Conservation (phyloP, 78 protist genomes). For the Capsaspora owczarzaki region DNA sequence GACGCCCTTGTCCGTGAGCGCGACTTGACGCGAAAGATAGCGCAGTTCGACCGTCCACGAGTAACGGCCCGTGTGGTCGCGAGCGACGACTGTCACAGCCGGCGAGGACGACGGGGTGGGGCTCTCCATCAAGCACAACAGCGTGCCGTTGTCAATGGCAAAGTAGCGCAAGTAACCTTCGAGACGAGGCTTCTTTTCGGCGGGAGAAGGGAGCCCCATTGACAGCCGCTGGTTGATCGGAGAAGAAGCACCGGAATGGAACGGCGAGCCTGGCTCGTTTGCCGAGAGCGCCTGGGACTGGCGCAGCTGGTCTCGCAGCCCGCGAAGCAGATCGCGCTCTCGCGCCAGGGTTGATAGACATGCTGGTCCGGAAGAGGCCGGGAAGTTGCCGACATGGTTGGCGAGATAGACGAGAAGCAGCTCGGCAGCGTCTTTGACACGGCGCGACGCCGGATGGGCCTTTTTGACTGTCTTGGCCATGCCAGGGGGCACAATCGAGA, state of each 20-base stretch:
- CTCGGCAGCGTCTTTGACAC: background rate
- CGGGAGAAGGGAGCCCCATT: too few relatives aligned
- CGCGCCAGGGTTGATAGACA: background rate
- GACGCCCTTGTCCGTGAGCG: too few relatives aligned
- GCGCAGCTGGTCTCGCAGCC: background rate
- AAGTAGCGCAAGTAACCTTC: background rate
- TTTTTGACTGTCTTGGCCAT: background rate
- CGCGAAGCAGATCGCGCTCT: background rate
- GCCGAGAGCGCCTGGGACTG: background rate
- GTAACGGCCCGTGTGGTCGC: background rate
- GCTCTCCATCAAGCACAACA: background rate
- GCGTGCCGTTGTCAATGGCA: background rate
- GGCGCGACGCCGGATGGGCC: background rate
- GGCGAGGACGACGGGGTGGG: background rate
- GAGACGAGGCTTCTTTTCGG: too few relatives aligned
- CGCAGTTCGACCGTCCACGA: too few relatives aligned
- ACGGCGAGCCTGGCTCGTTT: too few relatives aligned
- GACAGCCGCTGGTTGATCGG: too few relatives aligned
- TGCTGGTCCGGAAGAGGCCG: background rate
- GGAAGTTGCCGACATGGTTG: slow-evolving; percentile 1
- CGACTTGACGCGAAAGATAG: too few relatives aligned
- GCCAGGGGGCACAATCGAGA: background rate
- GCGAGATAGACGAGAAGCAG: background rate
- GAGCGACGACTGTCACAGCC: background rate
- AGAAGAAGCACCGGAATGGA: too few relatives aligned